phyloP scores from a whole-genome alignment of 495 filamentous ascomycete genomes.

The Penicillium tannophilum region DNA sequence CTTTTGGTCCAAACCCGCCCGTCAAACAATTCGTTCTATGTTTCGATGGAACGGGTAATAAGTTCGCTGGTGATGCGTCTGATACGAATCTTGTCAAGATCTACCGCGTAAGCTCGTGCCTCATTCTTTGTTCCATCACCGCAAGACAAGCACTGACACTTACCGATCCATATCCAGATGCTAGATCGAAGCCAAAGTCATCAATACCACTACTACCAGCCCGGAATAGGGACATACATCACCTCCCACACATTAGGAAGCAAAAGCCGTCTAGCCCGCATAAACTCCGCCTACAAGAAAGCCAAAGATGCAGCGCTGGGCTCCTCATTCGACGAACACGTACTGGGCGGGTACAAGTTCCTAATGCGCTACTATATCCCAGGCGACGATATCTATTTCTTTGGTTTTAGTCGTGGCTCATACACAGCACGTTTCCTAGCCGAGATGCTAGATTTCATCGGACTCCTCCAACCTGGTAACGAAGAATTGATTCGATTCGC shows the following conservation, averaged over 20 bases:
- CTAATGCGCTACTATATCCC: conserved; percentile 80
- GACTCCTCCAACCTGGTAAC: conserved; percentile 74
- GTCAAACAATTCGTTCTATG: conserved; percentile 69
- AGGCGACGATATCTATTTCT: conserved; percentile 77
- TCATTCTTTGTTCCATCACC: not conserved
- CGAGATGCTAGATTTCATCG: conserved; percentile 82
- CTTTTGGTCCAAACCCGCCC: conserved; percentile 9
- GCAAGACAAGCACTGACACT: not conserved
- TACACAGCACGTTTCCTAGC: conserved; percentile 83
- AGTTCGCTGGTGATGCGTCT: conserved; percentile 73
- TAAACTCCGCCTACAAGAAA: conserved; percentile 75
- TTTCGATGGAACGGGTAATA: conserved; percentile 88
- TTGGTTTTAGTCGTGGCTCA: conserved; percentile 80
- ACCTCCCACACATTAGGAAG: conserved; percentile 63
- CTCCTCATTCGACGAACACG: conserved; percentile 78
- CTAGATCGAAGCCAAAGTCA: conserved; percentile 53
- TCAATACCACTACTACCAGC: conserved; percentile 47
- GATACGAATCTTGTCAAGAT: conserved; percentile 91
- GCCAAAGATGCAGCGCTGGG: conserved; percentile 82
- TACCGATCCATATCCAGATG: conserved; percentile 33
- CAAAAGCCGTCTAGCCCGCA: conserved; percentile 57
- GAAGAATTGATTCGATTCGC: conserved; percentile 85
- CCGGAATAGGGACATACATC: conserved; percentile 84
- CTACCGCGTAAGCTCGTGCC: conserved; percentile 48
- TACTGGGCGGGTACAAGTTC: conserved; percentile 81